A percentile compares a stretch with the other conserved stretches of the same genome.
Evolutionary conservation across 2,329 filamentous ascomycete species (phyloP).

Genomic region (Ustilaginoidea virens): DNA sequence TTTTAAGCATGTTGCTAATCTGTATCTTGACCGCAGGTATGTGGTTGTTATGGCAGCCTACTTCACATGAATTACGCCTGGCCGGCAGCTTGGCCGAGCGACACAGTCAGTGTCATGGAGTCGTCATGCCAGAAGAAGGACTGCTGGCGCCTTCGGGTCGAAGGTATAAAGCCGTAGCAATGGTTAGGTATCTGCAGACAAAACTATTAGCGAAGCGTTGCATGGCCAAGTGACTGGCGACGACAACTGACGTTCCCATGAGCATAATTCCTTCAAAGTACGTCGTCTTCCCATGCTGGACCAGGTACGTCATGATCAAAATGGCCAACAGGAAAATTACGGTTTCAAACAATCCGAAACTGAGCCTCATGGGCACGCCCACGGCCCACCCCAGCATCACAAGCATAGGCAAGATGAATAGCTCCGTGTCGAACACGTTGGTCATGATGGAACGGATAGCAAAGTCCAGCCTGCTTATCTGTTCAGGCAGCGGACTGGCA

Average conservation of each 20-base stretch:
- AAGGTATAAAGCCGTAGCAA: slow-evolving; percentile 6
- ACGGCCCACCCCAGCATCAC: slow-evolving; percentile 3
- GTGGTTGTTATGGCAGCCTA: slow-evolving; percentile 3
- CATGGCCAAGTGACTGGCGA: neutral
- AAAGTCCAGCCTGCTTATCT: slow-evolving; percentile 4
- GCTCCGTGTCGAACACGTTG: slow-evolving; percentile 4
- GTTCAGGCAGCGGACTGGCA: neutral
- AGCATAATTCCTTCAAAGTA: slow-evolving; percentile 8
- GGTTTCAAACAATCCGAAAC: slow-evolving; percentile 6
- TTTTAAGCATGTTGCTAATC: neutral
- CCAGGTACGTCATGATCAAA: slow-evolving; percentile 7
- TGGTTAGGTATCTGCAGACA: slow-evolving; percentile 5
- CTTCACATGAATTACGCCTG: slow-evolving; percentile 1
- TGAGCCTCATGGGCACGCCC: slow-evolving; percentile 6
- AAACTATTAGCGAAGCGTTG: neutral
- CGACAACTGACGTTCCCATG: slow-evolving; percentile 7
- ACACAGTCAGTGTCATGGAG: too few relatives aligned
- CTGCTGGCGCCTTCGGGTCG: slow-evolving; percentile 5
- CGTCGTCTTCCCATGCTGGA: slow-evolving; percentile 7
- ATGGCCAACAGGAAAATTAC: slow-evolving; percentile 7
- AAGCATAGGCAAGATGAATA: slow-evolving; percentile 4
- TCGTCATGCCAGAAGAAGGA: too few relatives aligned
- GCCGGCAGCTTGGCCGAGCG: too few relatives aligned
- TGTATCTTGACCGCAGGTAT: slow-evolving; percentile 1
- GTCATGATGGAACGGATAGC: slow-evolving; percentile 5